Base-by-base conservation (phyloP, 768 basidiomycete species). In the Rhodotorula diobovata region DNA sequence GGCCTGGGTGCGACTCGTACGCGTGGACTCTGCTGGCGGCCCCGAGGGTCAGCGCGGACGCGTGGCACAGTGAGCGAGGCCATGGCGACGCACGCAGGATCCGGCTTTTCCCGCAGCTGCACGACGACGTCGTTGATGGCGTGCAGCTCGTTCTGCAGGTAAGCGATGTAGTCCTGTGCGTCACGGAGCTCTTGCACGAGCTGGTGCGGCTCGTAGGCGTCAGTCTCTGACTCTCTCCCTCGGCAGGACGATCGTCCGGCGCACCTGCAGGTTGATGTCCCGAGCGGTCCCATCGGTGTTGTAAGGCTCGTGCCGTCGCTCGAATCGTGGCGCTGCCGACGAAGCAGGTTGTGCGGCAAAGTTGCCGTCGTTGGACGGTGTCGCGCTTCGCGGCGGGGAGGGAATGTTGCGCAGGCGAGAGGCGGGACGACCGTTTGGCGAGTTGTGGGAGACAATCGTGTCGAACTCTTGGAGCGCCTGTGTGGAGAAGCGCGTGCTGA, bases 91-190 rank as follows among this genome's bases (percentile, higher is more conserved):
- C 59, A 20, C 30, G 14, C 10, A 43, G 11, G n/a, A 2, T 25
- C 48, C 3, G 35, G 57, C 9, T 8, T 10, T 11, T 67, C 51
- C 2, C 58, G 48, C 15, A 67, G 51, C 41, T 67, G 58, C 5
- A 8, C 25, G 2, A 60, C 66, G 50, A 67, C 58, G 15, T 54
- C 41, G 20, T 18, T 32, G 66, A 67, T 67, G 16, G 37, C 8
- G 10, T 58, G 48, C 18, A 67, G 51, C 58, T 67, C 66, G 21
- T 67, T 23, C 39, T 67, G 66, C 39, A 67, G 51, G 51, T 53
- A 60, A 28, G 58, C 50, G 66, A 67, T 67, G 58, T 67, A 67
- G 41, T 67, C 66, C 21, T 67, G 66, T 3, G 66, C 66, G 25
- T 61, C 58, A 11, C 58, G 58, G 5, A 67, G 59, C 41, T 67